Evolutionary conservation across 1,139 yeast genomes (phyloP).

Genomic region (Geotrichum macrosporum): DNA sequence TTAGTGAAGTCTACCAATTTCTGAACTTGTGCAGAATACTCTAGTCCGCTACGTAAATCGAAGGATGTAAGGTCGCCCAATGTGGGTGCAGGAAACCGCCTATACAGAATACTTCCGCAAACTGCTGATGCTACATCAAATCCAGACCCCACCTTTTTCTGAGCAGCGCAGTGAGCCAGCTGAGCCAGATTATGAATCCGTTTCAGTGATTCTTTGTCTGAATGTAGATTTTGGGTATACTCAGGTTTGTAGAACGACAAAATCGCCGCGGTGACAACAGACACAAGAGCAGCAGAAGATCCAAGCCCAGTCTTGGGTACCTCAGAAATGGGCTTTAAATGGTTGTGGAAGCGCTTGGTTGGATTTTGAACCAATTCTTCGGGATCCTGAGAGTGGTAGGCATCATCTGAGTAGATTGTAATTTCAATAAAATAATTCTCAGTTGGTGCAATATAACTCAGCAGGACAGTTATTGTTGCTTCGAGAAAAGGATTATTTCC

Average conservation of each 20-base stretch:
- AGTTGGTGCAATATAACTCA: slow-evolving; percentile 48
- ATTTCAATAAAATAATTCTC: slow-evolving; percentile 41
- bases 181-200: slow-evolving; percentile 79
- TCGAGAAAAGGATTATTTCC: slow-evolving; percentile 69
- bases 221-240: slow-evolving; percentile 33
- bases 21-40: slow-evolving; percentile 33
- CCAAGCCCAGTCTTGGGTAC: slow-evolving; percentile 95
- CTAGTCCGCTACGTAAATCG: slow-evolving; percentile 18
- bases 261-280: slow-evolving; percentile 72
- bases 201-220: slow-evolving; percentile 16
- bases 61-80: slow-evolving; percentile 23
- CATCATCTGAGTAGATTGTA: slow-evolving; percentile 77
- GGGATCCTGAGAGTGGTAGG: slow-evolving; percentile 73
- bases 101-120: slow-evolving; percentile 80
- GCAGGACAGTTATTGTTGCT: slow-evolving; percentile 54
- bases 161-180: slow-evolving; percentile 88
- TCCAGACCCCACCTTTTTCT: slow-evolving; percentile 92
- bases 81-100: slow-evolving; percentile 49
- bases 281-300: slow-evolving; percentile 89
- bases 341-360: slow-evolving; percentile 53
- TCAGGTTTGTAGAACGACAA: slow-evolving; percentile 45
- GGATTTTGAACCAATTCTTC: slow-evolving; percentile 39
- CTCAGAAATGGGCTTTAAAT: slow-evolving; percentile 53
- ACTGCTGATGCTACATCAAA: slow-evolving; percentile 96
- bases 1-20: slow-evolving; percentile 40